A percentile compares a stretch with the other conserved stretches of the same genome.
These are phyloP conservation scores for Salvia sclarea DNA, from an alignment of 305 asterid species.

Conservation along the genomic window DNA sequence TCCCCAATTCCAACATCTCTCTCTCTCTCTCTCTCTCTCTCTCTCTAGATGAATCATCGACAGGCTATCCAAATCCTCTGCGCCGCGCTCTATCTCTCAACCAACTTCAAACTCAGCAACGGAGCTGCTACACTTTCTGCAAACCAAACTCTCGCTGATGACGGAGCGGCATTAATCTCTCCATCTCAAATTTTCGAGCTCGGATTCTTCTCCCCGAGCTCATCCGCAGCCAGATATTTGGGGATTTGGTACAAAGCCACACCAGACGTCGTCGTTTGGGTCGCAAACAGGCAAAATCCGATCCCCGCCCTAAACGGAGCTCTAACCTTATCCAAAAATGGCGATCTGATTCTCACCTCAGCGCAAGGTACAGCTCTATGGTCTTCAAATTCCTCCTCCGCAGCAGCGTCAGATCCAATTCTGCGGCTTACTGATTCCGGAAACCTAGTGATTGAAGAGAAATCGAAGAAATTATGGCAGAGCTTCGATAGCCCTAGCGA, in stretches of 20 bases:
- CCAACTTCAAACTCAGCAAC: not conserved
- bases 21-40: not conserved
- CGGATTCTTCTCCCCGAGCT: conserved; percentile 16
- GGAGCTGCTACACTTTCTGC: conserved; percentile 14
- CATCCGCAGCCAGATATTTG: not conserved
- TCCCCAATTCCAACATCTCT: not conserved
- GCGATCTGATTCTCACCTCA: not conserved
- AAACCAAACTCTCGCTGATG: not conserved
- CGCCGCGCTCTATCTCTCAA: conserved; percentile 1
- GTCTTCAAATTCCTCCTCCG: conserved; percentile 19
- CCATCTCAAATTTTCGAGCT: conserved; percentile 13
- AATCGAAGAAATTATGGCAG: conserved; percentile 1
- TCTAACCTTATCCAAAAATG: not conserved
- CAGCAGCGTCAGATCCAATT: not conserved
- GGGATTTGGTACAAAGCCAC: conserved; percentile 13
- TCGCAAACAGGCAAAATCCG: not conserved
- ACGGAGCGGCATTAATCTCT: not conserved
- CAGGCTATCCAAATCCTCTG: not conserved
- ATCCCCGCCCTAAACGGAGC: not conserved
- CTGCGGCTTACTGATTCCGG: conserved; percentile 1
- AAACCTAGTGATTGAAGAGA: not conserved
- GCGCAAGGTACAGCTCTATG: not conserved
- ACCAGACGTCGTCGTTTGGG: too few relatives aligned
- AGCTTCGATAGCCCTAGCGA: conserved; percentile 5
- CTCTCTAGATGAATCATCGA: conserved; percentile 17